Evolutionary conservation across 495 filamentous ascomycete genomes (phyloP).

Genomic region (Aspergillus affinis): DNA sequence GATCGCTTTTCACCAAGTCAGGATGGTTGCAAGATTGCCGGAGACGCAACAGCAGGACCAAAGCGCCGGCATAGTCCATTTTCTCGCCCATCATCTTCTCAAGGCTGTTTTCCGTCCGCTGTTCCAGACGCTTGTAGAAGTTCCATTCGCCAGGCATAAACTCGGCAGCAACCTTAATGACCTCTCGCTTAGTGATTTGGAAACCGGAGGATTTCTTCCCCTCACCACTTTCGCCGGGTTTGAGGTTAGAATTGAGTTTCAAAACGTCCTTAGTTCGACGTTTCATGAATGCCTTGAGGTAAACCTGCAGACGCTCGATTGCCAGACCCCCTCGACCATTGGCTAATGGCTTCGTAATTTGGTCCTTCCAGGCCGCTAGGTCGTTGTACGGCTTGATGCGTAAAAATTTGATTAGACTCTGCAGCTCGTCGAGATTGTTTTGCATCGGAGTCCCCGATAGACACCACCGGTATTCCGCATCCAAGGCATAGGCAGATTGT

Average conservation of each 20-base stretch:
- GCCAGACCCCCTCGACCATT: constrained; percentile 82
- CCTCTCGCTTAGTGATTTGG: constrained; percentile 82
- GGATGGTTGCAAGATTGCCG: constrained; percentile 95
- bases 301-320: constrained; percentile 79
- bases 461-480: constrained; percentile 89
- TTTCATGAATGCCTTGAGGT: constrained; percentile 94
- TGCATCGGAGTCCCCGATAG: constrained; percentile 95
- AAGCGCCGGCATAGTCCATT: constrained; percentile 76
- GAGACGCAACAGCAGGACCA: constrained; percentile 83
- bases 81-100: constrained; percentile 84
- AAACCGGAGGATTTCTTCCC: constrained; percentile 61
- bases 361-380: constrained; percentile 77
- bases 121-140: constrained; percentile 83
- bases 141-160: constrained; percentile 77
- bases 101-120: constrained; percentile 79
- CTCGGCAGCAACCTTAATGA: constrained; percentile 74
- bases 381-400: constrained; percentile 89
- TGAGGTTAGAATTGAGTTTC: constrained; percentile 75
- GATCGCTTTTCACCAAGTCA: constrained; percentile 75
- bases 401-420: constrained; percentile 88
- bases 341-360: constrained; percentile 83
- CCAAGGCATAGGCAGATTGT: constrained; percentile 77
- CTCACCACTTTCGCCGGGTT: constrained; percentile 56
- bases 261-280: constrained; percentile 92
- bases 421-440: constrained; percentile 96